Evolutionary conservation across 768 basidiomycete genomes (phyloP).

Genomic region (Crucibulum laeve): DNA sequence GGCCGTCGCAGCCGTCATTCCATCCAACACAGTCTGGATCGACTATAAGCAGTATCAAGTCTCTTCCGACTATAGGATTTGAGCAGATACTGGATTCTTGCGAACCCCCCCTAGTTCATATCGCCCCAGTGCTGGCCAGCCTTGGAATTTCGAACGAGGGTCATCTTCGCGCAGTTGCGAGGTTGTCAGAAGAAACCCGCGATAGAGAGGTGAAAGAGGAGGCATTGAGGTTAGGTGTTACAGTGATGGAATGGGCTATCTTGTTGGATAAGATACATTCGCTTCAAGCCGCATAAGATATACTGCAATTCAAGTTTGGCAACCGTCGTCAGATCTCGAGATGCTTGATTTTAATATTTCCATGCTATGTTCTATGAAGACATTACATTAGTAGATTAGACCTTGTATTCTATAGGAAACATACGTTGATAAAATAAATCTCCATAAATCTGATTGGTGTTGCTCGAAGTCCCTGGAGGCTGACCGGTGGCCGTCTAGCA

Average conservation of each 20-base stretch:
- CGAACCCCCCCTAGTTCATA: slow-evolving; percentile 61
- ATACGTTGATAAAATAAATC: no score
- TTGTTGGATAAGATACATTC: slow-evolving; percentile 59
- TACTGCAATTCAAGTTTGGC: no score
- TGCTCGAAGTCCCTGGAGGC: no score
- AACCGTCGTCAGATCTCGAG: no score
- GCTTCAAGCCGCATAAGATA: slow-evolving; percentile 15
- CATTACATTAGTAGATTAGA: no score
- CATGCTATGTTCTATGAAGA: no score
- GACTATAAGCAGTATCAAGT: slow-evolving; percentile 39
- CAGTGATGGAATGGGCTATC: slow-evolving; percentile 77
- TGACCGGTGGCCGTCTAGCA: no score
- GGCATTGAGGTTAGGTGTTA: slow-evolving; percentile 63
- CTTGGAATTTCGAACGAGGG: slow-evolving; percentile 58
- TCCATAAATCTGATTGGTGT: no score
- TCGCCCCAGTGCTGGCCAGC: slow-evolving; percentile 48
- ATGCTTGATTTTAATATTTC: no score
- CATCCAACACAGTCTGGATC: slow-evolving; percentile 34
- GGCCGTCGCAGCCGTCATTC: slow-evolving; percentile 26
- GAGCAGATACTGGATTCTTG: slow-evolving; percentile 57
- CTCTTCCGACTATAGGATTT: slow-evolving; percentile 33
- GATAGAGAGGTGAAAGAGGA: slow-evolving; percentile 69
- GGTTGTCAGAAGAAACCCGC: slow-evolving; percentile 60
- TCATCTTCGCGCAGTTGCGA: slow-evolving; percentile 59
- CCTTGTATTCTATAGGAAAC: no score